Percentiles rank a stretch among this genome's conserved stretches.
Conservation (phyloP, 139 green algal species). For the Mesostigma viride region DNA sequence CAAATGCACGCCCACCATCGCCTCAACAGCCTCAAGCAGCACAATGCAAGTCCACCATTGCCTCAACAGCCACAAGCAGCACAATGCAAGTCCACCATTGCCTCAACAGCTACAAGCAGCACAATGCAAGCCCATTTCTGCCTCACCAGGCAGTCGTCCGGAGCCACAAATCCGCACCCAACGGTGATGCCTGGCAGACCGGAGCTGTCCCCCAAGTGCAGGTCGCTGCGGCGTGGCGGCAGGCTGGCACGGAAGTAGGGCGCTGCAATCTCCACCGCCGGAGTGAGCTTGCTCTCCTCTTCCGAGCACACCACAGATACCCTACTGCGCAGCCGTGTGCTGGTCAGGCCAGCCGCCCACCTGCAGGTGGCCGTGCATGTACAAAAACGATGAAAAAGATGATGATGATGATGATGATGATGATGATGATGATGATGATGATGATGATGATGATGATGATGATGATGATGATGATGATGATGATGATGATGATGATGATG, state of each 20-base stretch:
- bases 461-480: too few relatives aligned
- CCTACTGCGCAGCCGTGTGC: neutral
- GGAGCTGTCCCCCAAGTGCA: neutral
- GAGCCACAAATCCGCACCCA: constrained; percentile 9
- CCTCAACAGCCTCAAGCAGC: too few relatives aligned
- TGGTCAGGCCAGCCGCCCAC: constrained; percentile 12
- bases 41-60: too few relatives aligned
- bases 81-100: too few relatives aligned
- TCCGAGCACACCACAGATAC: neutral
- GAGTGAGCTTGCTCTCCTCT: constrained; percentile 5
- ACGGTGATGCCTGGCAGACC: neutral
- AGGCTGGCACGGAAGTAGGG: constrained; percentile 2
- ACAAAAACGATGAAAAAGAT: too few relatives aligned
- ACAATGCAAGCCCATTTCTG: too few relatives aligned
- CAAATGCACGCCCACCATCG: too few relatives aligned
- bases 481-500: neutral
- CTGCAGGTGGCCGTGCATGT: neutral
- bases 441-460: too few relatives aligned
- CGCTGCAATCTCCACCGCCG: constrained; percentile 4
- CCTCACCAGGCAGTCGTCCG: neutral
- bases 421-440: too few relatives aligned
- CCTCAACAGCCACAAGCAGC: too few relatives aligned
- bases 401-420: too few relatives aligned
- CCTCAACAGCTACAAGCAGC: too few relatives aligned
- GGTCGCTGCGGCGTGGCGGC: neutral